Percentiles rank a stretch among this genome's conserved stretches.
Evolutionary conservation across 345 rosid species (phyloP).

Genomic region (Ceriops tagal): DNA sequence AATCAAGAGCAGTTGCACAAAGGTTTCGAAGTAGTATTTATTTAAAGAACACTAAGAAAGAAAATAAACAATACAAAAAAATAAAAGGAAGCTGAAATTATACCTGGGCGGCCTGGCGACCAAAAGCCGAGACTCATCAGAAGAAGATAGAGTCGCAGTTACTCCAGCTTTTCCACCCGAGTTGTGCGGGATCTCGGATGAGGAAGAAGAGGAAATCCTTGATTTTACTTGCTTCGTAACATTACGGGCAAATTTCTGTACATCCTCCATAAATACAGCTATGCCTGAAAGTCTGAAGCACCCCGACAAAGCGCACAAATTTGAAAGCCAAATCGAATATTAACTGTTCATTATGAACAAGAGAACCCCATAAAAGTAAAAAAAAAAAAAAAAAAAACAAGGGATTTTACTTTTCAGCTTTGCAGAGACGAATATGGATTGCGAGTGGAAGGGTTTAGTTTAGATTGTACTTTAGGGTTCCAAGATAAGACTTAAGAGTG

Average conservation of each 20-base stretch:
- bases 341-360: no score
- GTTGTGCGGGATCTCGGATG: slow-evolving; percentile 27
- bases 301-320: no score
- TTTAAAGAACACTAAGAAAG: not conserved
- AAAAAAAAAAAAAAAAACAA: not conserved
- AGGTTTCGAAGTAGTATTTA: no score
- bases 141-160: slow-evolving; percentile 31
- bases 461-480: no score
- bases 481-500: no score
- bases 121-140: slow-evolving; percentile 37
- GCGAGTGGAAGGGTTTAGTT: not conserved
- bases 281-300: no score
- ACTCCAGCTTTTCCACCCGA: slow-evolving; percentile 26
- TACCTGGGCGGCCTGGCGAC: slow-evolving; percentile 52
- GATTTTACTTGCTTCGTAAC: slow-evolving; percentile 37
- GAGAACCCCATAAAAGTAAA: no score
- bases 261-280: slow-evolving; percentile 41
- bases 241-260: slow-evolving; percentile 34
- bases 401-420: not conserved
- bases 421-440: not conserved
- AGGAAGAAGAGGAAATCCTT: slow-evolving; percentile 31
- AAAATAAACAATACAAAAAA: not conserved
- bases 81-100: not conserved
- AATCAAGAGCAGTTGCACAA: no score
- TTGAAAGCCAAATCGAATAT: no score